phyloP scores from a whole-genome alignment of 371 early-diverging fungal species.

The Haplosporangium sp. region DNA sequence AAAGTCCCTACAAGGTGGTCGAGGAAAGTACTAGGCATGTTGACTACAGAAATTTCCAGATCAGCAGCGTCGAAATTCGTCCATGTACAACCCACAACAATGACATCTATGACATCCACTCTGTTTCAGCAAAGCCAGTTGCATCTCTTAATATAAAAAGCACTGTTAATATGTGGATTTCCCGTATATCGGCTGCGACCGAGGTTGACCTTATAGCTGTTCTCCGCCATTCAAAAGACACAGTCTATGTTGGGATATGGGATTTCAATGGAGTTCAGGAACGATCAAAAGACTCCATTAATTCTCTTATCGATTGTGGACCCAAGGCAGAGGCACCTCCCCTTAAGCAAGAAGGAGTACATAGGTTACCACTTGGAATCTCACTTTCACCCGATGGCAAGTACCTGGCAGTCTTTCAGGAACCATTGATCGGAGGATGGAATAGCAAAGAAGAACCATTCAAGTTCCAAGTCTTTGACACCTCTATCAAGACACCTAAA shows the following conservation, averaged over 20 bases:
- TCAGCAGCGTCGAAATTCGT: background rate
- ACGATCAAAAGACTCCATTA: background rate
- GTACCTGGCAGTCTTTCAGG: conserved; percentile 36
- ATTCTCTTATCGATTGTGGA: background rate
- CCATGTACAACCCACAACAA: background rate
- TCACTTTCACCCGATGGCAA: conserved; percentile 29
- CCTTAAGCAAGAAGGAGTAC: background rate
- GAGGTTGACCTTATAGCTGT: background rate
- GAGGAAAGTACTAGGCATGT: too few species aligned
- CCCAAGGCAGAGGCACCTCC: background rate
- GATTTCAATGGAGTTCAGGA: background rate
- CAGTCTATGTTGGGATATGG: background rate
- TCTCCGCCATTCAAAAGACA: background rate
- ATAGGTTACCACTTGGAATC: conserved; percentile 15
- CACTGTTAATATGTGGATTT: background rate
- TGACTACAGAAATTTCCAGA: background rate
- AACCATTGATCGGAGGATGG: conserved; percentile 46
- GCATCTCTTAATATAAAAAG: background rate
- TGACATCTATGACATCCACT: background rate
- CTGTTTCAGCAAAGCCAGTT: background rate
- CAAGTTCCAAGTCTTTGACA: conserved; percentile 25
- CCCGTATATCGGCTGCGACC: background rate
- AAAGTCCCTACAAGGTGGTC: background rate
- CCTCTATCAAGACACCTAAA: background rate
- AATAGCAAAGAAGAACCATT: conserved; percentile 11